Conservation (phyloP, 805 yeast genomes). For the Hanseniaspora lindneri region DNA sequence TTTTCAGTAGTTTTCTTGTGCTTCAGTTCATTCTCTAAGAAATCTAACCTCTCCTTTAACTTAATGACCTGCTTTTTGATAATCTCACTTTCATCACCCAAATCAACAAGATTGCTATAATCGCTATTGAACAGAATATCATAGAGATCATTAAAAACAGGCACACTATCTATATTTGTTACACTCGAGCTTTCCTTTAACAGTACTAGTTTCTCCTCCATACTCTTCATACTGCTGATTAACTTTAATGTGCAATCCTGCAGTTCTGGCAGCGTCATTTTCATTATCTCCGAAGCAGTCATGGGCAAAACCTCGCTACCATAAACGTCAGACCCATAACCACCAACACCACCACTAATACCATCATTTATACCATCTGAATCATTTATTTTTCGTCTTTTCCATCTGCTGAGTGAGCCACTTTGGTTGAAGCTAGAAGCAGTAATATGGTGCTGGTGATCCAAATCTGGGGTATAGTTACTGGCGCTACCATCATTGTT, state of each 20-base stretch:
- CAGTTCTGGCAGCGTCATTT: conserved; percentile 1
- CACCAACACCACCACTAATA: neutral
- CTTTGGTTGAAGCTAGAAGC: neutral
- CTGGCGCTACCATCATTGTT: neutral
- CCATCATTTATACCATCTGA: neutral
- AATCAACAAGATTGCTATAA: conserved; percentile 18
- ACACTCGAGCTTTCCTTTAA: neutral
- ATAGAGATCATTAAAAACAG: conserved; percentile 13
- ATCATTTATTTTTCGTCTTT: neutral
- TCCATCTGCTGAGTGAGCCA: neutral
- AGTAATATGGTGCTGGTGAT: neutral
- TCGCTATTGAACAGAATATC: conserved; percentile 8
- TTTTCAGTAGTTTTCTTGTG: conserved; percentile 14
- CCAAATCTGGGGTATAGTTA: neutral
- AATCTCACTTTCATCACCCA: conserved; percentile 23
- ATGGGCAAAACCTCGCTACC: neutral
- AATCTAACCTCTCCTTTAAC: conserved; percentile 23
- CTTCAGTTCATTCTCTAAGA: conserved; percentile 27
- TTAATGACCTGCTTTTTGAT: conserved; percentile 24
- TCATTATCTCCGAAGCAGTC: neutral
- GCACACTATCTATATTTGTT: neutral
- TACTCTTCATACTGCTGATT: neutral
- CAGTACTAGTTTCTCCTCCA: neutral
- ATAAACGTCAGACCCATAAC: neutral
- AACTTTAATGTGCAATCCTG: conserved; percentile 1